Base-by-base conservation (phyloP, 2,329 filamentous ascomycete species). In the Dissoconium aciculare region DNA sequence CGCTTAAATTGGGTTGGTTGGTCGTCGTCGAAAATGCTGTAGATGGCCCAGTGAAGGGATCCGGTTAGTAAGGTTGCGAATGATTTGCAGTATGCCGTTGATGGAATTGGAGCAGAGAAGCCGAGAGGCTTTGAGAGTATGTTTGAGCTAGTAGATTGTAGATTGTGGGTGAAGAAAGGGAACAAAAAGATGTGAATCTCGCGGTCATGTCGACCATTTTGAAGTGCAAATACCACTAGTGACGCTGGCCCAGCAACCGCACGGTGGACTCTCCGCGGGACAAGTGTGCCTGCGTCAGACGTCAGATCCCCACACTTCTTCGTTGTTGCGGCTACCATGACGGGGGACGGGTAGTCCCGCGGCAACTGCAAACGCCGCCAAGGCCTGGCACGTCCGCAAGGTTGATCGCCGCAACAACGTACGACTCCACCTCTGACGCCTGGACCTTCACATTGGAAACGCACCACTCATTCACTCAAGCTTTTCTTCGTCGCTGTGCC, bases 1-100 rank as follows among this genome's bases (percentile, higher is more conserved):
- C 54, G 51, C 49, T 45, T 35, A 32, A 34, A 32, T 30, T 34
- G 16, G 31, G 41, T 40, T 40, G 38, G 40, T 44, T 35, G 35
- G 31, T 40, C 38, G 36, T 40, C 40, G 40, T 41, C 32, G 41
- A 41, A 39, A 34, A 36, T 41, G 33, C 39, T 47, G 41, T 46
- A 50, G 47, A 52, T 48, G 48, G 39, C 44, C 46, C 51, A 51
- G 41, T 53, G 28, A 52, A 54, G 49, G 47, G 49, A 45, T 53
- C 51, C 43, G 36, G 46, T 55, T 53, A 53, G 50, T 53, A 49
- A 44, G 35, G 39, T 36, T 49, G 37, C 47, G 45, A 49, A 42
- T 51, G 49, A 47, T 49, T 46, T 52, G 49, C 50, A 53, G 51
- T 54, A 51, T 45, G 43, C 43, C 39, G 42, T 41, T 40, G 43